Evolutionary conservation across 106 monocot species (phyloP).

Genomic region (Narthecium ossifragum): DNA sequence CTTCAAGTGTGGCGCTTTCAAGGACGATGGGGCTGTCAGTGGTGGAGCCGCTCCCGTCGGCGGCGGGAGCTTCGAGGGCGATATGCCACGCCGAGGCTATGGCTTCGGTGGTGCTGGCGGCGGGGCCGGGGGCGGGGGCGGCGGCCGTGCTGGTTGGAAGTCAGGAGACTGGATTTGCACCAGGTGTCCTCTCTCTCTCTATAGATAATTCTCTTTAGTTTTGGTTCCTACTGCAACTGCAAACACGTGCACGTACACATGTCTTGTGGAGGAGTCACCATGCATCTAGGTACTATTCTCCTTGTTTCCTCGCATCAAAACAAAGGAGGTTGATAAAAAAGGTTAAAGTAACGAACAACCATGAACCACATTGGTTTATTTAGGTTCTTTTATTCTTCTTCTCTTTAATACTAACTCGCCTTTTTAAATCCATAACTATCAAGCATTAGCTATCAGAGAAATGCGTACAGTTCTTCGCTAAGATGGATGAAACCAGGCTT

Average conservation of each 20-base stretch:
- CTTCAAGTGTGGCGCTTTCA: constrained; percentile 73
- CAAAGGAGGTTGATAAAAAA: neutral
- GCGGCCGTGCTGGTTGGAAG: constrained; percentile 66
- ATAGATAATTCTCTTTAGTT: neutral
- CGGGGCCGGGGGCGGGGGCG: constrained; percentile 21
- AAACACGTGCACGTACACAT: neutral
- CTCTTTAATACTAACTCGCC: too few relatives aligned
- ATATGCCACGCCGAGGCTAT: constrained; percentile 25
- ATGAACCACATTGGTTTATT: neutral
- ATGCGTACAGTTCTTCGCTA: too few relatives aligned
- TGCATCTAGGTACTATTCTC: too few relatives aligned
- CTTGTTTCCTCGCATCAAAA: too few relatives aligned
- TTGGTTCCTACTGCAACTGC: too few relatives aligned
- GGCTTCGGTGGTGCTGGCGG: constrained; percentile 26
- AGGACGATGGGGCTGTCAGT: constrained; percentile 37
- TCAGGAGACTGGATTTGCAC: constrained; percentile 94
- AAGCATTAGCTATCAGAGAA: too few relatives aligned
- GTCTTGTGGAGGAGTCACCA: too few relatives aligned
- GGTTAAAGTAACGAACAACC: neutral
- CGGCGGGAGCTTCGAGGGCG: constrained; percentile 18
- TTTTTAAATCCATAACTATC: too few relatives aligned
- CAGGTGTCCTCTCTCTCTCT: constrained; percentile 40
- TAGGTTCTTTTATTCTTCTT: neutral
- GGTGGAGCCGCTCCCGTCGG: constrained; percentile 20
- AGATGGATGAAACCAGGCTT: too few relatives aligned